Evolutionary conservation across 345 rosid genomes (phyloP).

Genomic region (Mangifera indica): DNA sequence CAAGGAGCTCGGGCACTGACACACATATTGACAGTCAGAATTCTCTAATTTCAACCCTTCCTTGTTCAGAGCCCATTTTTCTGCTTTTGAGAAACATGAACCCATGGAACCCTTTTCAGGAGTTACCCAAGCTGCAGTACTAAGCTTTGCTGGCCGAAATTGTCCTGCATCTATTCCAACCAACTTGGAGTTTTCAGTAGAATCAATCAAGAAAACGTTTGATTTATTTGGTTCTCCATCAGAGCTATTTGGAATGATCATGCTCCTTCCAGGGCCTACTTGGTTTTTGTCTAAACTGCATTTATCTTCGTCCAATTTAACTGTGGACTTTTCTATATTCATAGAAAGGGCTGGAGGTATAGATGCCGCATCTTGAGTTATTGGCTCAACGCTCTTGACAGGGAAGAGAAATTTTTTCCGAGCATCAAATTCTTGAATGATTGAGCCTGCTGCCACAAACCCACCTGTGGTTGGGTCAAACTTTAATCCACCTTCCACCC

Average conservation of each 20-base stretch:
- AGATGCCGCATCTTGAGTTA: conserved; percentile 13
- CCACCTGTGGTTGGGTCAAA: conserved; percentile 70
- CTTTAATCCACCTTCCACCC: conserved; percentile 81
- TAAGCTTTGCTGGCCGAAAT: conserved; percentile 23
- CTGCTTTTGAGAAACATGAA: conserved; percentile 23
- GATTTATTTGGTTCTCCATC: conserved; percentile 19
- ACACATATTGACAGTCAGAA: conserved; percentile 26
- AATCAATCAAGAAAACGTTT: conserved; percentile 15
- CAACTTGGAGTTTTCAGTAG: conserved; percentile 33
- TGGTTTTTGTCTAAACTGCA: conserved; percentile 27
- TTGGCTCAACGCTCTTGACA: conserved; percentile 26
- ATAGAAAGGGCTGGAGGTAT: conserved; percentile 18
- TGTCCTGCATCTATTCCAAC: conserved; percentile 30
- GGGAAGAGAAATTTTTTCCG: conserved; percentile 30
- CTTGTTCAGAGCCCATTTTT: conserved; percentile 23
- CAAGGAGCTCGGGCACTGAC: conserved; percentile 39
- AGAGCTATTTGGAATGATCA: conserved; percentile 16
- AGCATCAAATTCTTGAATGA: conserved; percentile 42
- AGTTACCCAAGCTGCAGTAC: conserved; percentile 34
- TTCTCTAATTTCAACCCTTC: conserved; percentile 31
- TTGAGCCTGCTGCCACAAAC: conserved; percentile 59
- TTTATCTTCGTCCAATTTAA: conserved; percentile 60
- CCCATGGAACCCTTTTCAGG: conserved; percentile 28
- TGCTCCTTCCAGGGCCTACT: conserved; percentile 18
- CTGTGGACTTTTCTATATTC: conserved; percentile 29